Evolutionary conservation across 768 basidiomycete genomes (phyloP).

Genomic region (Tylopilus rubrobrunneus): DNA sequence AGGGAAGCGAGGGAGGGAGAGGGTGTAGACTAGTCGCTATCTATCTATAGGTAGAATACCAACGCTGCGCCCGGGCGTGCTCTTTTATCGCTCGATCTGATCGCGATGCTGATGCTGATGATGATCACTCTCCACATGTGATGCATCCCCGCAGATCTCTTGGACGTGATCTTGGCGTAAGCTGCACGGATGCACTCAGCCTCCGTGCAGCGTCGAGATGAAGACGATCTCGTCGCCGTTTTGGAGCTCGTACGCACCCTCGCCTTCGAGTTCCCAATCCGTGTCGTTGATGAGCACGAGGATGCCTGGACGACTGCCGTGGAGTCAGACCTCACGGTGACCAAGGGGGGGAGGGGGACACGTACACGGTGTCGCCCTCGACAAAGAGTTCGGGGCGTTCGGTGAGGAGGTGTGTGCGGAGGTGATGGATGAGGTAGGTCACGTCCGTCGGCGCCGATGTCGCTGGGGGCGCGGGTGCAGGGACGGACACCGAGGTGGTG

Average conservation of each 20-base stretch:
- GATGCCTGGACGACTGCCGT: conserved; percentile 84
- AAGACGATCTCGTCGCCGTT: conserved; percentile 89
- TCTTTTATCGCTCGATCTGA: no score
- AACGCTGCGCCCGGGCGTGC: no score
- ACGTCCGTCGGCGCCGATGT: conserved; percentile 47
- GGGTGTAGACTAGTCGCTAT: neutral
- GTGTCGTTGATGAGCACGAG: conserved; percentile 95
- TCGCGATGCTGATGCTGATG: no score
- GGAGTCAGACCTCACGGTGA: neutral
- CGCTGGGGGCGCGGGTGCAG: neutral
- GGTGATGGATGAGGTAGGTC: conserved; percentile 71
- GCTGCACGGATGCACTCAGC: neutral
- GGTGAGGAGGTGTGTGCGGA: conserved; percentile 73
- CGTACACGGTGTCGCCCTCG: conserved; percentile 84
- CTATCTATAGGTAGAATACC: no score
- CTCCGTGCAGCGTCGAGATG: conserved; percentile 91
- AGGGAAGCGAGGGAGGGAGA: conserved; percentile 36
- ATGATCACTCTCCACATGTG: no score
- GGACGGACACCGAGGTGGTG: neutral
- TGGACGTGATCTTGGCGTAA: no score
- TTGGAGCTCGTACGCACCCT: conserved; percentile 77
- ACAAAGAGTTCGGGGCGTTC: conserved; percentile 88
- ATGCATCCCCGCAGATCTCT: no score
- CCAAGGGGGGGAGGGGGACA: neutral
- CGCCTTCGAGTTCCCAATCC: conserved; percentile 97